Percentiles rank a stretch among this genome's conserved stretches.
These are phyloP conservation scores for Lactuca sativa DNA, from an alignment of 129 eudicot genomes.

Conservation along the genomic window DNA sequence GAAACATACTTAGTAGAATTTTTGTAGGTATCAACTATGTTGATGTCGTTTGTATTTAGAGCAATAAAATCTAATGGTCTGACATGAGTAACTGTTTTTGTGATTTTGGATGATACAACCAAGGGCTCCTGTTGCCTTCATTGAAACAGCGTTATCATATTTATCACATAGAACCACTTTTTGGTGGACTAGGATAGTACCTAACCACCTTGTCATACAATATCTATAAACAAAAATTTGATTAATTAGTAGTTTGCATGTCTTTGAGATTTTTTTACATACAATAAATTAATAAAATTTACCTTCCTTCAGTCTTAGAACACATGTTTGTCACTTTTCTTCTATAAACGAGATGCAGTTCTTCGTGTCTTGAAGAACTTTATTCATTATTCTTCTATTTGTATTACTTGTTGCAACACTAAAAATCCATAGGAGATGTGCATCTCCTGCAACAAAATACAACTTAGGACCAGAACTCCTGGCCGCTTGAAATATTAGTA, in stretches of 20 bases:
- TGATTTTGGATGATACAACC: neutral
- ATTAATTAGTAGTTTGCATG: neutral
- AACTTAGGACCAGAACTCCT: constrained; percentile 8
- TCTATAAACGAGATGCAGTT: constrained; percentile 45
- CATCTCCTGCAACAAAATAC: neutral
- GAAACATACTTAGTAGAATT: constrained; percentile 7
- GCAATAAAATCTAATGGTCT: neutral
- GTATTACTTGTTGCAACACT: constrained; percentile 27
- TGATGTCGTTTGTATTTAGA: neutral
- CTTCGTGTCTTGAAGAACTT: constrained; percentile 18
- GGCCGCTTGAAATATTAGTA: constrained; percentile 16
- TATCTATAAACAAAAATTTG: constrained; percentile 8
- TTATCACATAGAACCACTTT: constrained; percentile 15
- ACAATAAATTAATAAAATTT: neutral
- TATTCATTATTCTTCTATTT: constrained; percentile 15
- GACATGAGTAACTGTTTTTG: neutral
- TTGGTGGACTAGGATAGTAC: neutral
- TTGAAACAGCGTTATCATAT: neutral
- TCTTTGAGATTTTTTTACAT: too few relatives aligned
- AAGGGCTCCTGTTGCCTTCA: neutral
- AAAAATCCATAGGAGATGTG: constrained; percentile 29
- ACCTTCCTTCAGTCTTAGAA: constrained; percentile 22
- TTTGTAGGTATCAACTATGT: constrained; percentile 13
- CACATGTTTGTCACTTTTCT: constrained; percentile 28
- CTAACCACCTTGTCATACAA: neutral